These are phyloP conservation scores for Cryptococcus neoformans DNA, from an alignment of 1,284 basidiomycete genomes.

Conservation along the genomic window DNA sequence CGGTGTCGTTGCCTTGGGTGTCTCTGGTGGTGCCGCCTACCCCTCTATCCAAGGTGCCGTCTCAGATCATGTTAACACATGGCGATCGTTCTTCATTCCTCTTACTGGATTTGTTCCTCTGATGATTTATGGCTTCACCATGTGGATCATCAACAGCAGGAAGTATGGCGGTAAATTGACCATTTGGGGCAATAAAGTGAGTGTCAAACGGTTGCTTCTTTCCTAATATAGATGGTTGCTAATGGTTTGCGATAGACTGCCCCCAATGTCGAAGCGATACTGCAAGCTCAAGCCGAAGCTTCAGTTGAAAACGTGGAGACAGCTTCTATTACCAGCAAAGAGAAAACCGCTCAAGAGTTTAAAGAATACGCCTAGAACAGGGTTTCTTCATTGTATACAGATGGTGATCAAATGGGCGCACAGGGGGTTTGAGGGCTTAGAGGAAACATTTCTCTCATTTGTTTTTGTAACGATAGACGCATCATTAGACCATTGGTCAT, in stretches of 20 bases:
- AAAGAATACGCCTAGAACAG: no score
- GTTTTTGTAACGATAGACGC: no score
- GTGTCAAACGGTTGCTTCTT: not conserved
- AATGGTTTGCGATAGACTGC: not conserved
- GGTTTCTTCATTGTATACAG: no score
- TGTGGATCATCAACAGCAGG: slow-evolving; percentile 21
- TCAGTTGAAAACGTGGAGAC: no score
- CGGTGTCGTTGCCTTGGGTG: slow-evolving; percentile 27
- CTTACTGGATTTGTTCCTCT: slow-evolving; percentile 23
- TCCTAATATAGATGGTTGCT: not conserved
- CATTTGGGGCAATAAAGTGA: slow-evolving; percentile 11
- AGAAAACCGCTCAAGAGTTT: no score
- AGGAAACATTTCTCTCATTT: no score
- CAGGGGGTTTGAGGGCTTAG: no score
- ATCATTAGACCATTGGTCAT: no score
- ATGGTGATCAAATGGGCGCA: no score
- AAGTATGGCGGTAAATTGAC: slow-evolving; percentile 8
- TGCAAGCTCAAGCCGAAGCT: no score
- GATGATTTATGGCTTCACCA: slow-evolving; percentile 19
- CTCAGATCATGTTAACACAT: slow-evolving; percentile 16
- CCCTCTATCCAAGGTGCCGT: slow-evolving; percentile 27
- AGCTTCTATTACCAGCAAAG: no score
- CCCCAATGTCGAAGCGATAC: slow-evolving; percentile 1
- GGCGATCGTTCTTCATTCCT: slow-evolving; percentile 18
- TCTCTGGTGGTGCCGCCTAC: slow-evolving; percentile 28